Base-by-base conservation (phyloP, 1,284 basidiomycete genomes). In the Microbotryum saponariae region DNA sequence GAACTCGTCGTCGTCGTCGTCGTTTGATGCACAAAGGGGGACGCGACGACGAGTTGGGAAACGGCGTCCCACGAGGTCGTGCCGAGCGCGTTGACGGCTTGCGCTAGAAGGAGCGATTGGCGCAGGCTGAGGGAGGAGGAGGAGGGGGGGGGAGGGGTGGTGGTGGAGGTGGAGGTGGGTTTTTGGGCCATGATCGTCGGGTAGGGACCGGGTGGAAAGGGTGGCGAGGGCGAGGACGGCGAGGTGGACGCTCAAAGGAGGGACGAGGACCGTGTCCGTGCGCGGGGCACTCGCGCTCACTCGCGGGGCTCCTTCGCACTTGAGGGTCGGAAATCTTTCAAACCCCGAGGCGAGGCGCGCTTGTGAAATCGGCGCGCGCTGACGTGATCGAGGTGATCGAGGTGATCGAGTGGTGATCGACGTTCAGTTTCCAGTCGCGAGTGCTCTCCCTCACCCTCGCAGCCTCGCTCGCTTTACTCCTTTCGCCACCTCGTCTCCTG, bases 101-200 rank as follows among this genome's bases (percentile, higher is more conserved):
- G 64, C 1, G 59, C 56, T 50, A 66, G 44, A 29, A 66, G 54
- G 37, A 66, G 61, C 29, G 57, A 33, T 27, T 25, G 51, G 51
- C 25, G 29, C 9, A 33, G 29, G 20, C 37, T 42, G 14, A 42
- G 37, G 12, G 37, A 42, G 37, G 37, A 18, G 12, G 37, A 42
- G 16, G 37, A 12, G 37, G 10, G 5, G 1, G 37, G 12, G 12
- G 37, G 16, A 18, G 37, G 12, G 37, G 37, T 16, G 14, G 51
- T 6, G 7, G 51, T 12, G 33, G 25, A 10, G 18, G 12, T 52
- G 51, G 27, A 27, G 27, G 6, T 27, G 27, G 6, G 5, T 27
- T 5, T 20, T 18, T 29, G 6, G 10, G 18, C 12, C 18, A 37
- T 31, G 16, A 12, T 37, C 16, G 20, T 18, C 27, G 16, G 29